Percentiles rank a stretch among this genome's conserved stretches.
Evolutionary conservation across 371 early-diverging fungal species (phyloP).

Genomic region (Basidiobolus heterosporus): DNA sequence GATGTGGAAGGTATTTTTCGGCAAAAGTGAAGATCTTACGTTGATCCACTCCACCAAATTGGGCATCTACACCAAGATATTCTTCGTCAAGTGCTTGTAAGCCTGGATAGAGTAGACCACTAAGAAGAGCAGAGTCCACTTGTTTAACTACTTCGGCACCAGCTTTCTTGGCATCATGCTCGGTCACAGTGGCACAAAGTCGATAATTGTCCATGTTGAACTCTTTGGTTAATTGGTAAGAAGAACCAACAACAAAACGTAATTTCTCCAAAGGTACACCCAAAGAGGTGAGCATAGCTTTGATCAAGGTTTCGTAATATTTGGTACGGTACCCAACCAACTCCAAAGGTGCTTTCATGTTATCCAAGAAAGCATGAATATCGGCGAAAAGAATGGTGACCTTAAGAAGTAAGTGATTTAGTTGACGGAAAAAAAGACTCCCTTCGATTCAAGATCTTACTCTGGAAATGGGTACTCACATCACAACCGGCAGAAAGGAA

Average conservation of each 20-base stretch:
- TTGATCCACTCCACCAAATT: conserved; percentile 99
- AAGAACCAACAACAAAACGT: conserved; percentile 84
- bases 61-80: conserved; percentile 93
- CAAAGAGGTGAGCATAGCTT: conserved; percentile 74
- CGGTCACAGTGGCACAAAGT: conserved; percentile 74
- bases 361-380: conserved; percentile 98
- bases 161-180: conserved; percentile 97
- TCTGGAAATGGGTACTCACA: conserved; percentile 12
- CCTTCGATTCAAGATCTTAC: not conserved
- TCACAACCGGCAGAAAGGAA: conserved; percentile 89
- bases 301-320: conserved; percentile 92
- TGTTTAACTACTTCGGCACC: conserved; percentile 99
- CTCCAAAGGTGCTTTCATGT: conserved; percentile 96
- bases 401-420: conserved; percentile 15
- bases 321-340: conserved; percentile 74
- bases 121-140: conserved; percentile 84
- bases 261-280: conserved; percentile 87
- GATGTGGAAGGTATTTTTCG: conserved; percentile 85
- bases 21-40: conserved; percentile 99
- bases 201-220: conserved; percentile 93
- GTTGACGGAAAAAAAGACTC: not conserved
- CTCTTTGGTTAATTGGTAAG: conserved; percentile 72
- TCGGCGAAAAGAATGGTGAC: conserved; percentile 94
- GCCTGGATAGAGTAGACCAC: conserved; percentile 93
- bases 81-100: conserved; percentile 99